Conservation (phyloP, 495 filamentous ascomycete genomes). For the Beverwykella pulmonaria region DNA sequence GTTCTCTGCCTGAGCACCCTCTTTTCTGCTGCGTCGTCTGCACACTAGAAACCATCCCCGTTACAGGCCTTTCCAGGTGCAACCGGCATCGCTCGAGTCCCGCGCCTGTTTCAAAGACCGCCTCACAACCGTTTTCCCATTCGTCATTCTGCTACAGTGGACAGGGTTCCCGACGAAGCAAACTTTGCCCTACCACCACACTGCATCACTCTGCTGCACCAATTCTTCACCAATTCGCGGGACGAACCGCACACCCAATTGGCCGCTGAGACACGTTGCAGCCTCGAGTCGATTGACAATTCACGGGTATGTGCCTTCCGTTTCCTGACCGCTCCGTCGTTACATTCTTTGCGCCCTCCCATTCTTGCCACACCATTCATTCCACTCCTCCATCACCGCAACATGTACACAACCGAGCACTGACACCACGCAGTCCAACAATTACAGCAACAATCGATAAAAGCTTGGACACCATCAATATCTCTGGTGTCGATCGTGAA, state of each 20-base stretch:
- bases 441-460: slow-evolving; percentile 6
- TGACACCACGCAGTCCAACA: slow-evolving; percentile 18
- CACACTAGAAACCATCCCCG: slow-evolving; percentile 27
- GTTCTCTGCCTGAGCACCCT: slow-evolving; percentile 6
- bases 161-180: slow-evolving; percentile 14
- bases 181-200: not conserved
- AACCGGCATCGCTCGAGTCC: slow-evolving; percentile 15
- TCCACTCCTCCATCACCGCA: slow-evolving; percentile 12
- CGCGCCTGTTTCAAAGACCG: slow-evolving; percentile 30
- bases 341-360: slow-evolving; percentile 30
- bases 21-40: slow-evolving; percentile 20
- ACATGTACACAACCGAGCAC: slow-evolving; percentile 26
- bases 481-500: not conserved
- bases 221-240: slow-evolving; percentile 21
- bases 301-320: slow-evolving; percentile 28
- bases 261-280: slow-evolving; percentile 24
- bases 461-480: slow-evolving; percentile 12
- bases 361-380: slow-evolving; percentile 28
- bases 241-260: slow-evolving; percentile 14
- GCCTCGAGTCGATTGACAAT: slow-evolving; percentile 10
- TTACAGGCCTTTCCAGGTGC: slow-evolving; percentile 20
- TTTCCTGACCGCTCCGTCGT: slow-evolving; percentile 10
- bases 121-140: slow-evolving; percentile 29
- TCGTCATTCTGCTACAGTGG: slow-evolving; percentile 32
- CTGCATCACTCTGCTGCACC: not conserved